Conservation (phyloP, 116 monocot species). For the Phalaenopsis hybrid region DNA sequence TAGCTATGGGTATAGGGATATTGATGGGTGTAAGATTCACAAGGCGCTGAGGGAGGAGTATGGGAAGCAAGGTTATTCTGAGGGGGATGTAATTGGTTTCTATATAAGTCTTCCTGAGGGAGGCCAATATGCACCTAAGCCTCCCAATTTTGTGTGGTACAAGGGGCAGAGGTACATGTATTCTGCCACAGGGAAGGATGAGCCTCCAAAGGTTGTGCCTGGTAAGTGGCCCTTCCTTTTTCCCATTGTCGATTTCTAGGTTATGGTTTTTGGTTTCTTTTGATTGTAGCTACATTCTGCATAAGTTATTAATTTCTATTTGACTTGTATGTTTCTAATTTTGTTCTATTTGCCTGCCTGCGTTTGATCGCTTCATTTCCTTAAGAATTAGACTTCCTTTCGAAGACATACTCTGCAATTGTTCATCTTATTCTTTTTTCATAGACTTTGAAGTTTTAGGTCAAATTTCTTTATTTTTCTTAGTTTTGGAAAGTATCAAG, state of each 20-base stretch:
- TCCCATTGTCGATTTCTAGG: not conserved
- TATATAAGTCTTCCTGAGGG: slow-evolving; percentile 87
- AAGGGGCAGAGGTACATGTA: slow-evolving; percentile 77
- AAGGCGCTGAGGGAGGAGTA: slow-evolving; percentile 82
- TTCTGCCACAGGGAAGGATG: slow-evolving; percentile 63
- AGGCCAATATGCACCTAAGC: slow-evolving; percentile 55
- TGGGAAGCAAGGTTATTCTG: slow-evolving; percentile 62
- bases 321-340: not conserved
- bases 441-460: too few species aligned
- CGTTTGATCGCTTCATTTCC: not conserved
- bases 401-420: not conserved
- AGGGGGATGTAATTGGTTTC: slow-evolving; percentile 93
- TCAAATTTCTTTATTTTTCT: too few species aligned
- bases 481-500: too few species aligned
- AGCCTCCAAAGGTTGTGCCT: slow-evolving; percentile 66
- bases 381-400: not conserved
- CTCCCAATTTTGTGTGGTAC: slow-evolving; percentile 57
- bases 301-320: not conserved
- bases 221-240: slow-evolving; percentile 38
- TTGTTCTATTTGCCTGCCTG: not conserved
- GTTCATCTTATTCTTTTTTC: not conserved
- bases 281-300: not conserved
- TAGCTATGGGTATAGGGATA: slow-evolving; percentile 85
- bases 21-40: slow-evolving; percentile 85
- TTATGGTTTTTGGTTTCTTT: not conserved